Percentiles rank a stretch among this genome's conserved stretches.
These are phyloP conservation scores for Zymoseptoria crescenta DNA, from an alignment of 2,329 filamentous ascomycete genomes.

Conservation along the genomic window DNA sequence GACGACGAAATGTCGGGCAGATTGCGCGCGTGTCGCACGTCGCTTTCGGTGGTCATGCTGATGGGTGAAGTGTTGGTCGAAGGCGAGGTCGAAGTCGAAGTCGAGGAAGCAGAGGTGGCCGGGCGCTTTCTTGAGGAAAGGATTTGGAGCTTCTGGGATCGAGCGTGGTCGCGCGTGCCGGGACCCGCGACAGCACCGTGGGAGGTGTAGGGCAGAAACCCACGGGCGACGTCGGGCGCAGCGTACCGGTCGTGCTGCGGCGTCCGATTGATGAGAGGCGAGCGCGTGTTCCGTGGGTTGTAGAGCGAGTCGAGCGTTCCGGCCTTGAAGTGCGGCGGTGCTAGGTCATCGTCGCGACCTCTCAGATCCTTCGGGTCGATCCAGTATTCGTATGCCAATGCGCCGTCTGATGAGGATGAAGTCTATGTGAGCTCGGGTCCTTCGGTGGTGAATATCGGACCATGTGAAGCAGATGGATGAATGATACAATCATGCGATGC, in stretches of 20 bases:
- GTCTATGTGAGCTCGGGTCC: neutral
- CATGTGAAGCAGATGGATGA: neutral
- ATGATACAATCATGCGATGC: neutral
- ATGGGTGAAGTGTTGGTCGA: constrained; percentile 6
- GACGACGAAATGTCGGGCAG: constrained; percentile 10
- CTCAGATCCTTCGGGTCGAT: constrained; percentile 7
- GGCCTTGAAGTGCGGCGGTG: constrained; percentile 9
- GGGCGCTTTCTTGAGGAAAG: neutral
- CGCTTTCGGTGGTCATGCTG: constrained; percentile 9
- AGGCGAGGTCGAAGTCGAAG: neutral
- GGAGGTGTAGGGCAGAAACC: neutral
- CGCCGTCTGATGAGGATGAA: neutral
- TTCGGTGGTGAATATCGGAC: neutral
- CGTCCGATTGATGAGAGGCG: neutral
- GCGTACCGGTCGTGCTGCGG: neutral
- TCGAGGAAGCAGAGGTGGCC: constrained; percentile 5
- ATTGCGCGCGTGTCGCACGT: constrained; percentile 5
- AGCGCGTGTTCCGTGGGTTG: neutral
- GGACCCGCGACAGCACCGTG: neutral
- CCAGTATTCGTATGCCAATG: constrained; percentile 12
- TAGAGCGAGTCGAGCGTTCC: constrained; percentile 9
- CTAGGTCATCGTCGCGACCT: neutral
- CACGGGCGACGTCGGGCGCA: neutral
- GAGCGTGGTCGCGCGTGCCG: constrained; percentile 2
- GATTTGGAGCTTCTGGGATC: neutral